Percentiles rank a stretch among this genome's conserved stretches.
These are phyloP conservation scores for Garcileccinum viscosum DNA, from an alignment of 1,284 basidiomycete species.

Conservation along the genomic window DNA sequence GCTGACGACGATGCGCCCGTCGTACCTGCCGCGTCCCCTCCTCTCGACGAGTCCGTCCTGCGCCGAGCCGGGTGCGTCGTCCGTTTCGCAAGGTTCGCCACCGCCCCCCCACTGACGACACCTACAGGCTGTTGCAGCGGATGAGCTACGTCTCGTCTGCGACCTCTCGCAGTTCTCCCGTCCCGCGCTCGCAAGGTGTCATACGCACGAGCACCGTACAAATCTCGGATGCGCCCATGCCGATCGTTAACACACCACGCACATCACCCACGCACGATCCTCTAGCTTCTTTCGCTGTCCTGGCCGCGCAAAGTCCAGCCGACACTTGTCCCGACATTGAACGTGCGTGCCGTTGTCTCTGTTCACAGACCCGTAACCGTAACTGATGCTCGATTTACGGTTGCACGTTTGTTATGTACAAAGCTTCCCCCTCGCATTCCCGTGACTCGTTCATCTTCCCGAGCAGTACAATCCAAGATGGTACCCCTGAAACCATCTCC, in stretches of 20 bases:
- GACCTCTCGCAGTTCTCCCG: slow-evolving; percentile 34
- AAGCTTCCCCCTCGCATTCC: slow-evolving; percentile 31
- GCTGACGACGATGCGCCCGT: slow-evolving; percentile 28
- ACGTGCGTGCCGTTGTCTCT: slow-evolving; percentile 24
- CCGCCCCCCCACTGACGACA: background rate
- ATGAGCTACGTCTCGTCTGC: slow-evolving; percentile 43
- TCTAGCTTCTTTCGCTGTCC: slow-evolving; percentile 13
- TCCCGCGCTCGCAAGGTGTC: slow-evolving; percentile 59
- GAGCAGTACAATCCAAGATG: slow-evolving; percentile 30
- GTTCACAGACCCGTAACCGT: slow-evolving; percentile 13
- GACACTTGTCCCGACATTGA: slow-evolving; percentile 21
- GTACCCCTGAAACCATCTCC: slow-evolving; percentile 33
- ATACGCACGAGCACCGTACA: slow-evolving; percentile 73
- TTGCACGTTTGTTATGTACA: slow-evolving; percentile 28
- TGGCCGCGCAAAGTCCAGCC: slow-evolving; percentile 25
- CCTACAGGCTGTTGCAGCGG: slow-evolving; percentile 38
- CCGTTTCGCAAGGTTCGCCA: background rate
- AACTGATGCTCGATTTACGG: slow-evolving; percentile 10
- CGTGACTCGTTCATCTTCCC: slow-evolving; percentile 50
- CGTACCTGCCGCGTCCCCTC: slow-evolving; percentile 26
- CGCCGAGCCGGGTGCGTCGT: slow-evolving; percentile 56
- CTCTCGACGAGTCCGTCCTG: slow-evolving; percentile 48
- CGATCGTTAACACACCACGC: background rate
- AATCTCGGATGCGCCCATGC: slow-evolving; percentile 52
- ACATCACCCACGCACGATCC: slow-evolving; percentile 5